phyloP scores from a whole-genome alignment of 2,329 filamentous ascomycete genomes.

The Penicillium griseofulvum region DNA sequence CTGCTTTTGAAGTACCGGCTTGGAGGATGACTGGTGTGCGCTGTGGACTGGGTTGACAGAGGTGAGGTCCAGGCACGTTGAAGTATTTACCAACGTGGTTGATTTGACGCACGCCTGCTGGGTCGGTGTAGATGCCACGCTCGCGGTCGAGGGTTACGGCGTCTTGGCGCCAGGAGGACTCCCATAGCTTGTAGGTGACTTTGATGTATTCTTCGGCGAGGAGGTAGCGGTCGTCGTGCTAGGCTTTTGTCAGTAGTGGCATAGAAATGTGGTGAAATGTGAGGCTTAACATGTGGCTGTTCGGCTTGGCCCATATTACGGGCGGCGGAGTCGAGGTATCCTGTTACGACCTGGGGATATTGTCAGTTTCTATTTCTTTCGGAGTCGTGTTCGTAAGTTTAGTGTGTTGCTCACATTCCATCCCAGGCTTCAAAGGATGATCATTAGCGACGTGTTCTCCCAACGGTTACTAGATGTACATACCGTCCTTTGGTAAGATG shows the following conservation, averaged over 20 bases:
- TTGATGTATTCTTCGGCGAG: slow-evolving; percentile 64
- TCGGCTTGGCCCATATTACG: slow-evolving; percentile 59
- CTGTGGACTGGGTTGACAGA: slow-evolving; percentile 65
- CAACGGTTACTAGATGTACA: slow-evolving; percentile 13
- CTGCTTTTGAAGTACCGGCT: slow-evolving; percentile 65
- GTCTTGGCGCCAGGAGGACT: slow-evolving; percentile 66
- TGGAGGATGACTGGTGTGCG: slow-evolving; percentile 68
- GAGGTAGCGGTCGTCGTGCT: slow-evolving; percentile 66
- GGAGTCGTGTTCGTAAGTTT: background rate
- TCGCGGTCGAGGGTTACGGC: slow-evolving; percentile 61
- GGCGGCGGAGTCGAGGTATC: slow-evolving; percentile 66
- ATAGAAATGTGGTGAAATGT: background rate
- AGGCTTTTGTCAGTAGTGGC: background rate
- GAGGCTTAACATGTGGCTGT: slow-evolving; percentile 45
- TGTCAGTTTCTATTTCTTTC: background rate
- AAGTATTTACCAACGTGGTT: slow-evolving; percentile 65
- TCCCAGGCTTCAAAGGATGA: slow-evolving; percentile 43
- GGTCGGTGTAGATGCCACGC: slow-evolving; percentile 59
- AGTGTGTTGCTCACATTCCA: slow-evolving; percentile 50
- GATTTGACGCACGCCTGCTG: slow-evolving; percentile 60
- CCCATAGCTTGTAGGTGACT: slow-evolving; percentile 65
- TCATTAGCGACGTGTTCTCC: background rate
- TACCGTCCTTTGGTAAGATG: slow-evolving; percentile 63
- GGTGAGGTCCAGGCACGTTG: slow-evolving; percentile 62
- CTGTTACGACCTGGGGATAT: slow-evolving; percentile 57